Evolutionary conservation across 202 grass and related monocot species (phyloP).

Genomic region (Zoysia matrella): DNA sequence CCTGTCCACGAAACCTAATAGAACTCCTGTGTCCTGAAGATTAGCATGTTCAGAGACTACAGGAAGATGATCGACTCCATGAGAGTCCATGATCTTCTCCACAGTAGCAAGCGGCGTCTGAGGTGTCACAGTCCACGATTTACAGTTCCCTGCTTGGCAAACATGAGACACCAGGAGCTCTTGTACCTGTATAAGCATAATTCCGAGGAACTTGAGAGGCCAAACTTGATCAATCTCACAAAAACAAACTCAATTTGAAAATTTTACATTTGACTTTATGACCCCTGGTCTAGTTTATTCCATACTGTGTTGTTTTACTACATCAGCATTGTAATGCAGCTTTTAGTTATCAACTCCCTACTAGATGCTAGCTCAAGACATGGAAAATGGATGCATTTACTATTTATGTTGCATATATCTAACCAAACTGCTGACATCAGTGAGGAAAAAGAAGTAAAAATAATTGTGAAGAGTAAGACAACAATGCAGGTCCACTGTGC

Average conservation of each 20-base stretch:
- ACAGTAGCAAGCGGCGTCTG: slow-evolving; percentile 57
- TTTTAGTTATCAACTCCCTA: slow-evolving; percentile 10
- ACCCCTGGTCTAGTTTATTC: neutral
- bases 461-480: slow-evolving; percentile 27
- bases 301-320: neutral
- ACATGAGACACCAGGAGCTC: slow-evolving; percentile 61
- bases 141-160: slow-evolving; percentile 54
- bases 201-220: neutral
- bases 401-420: neutral
- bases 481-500: neutral
- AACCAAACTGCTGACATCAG: slow-evolving; percentile 1
- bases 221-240: neutral
- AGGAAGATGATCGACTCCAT: slow-evolving; percentile 62
- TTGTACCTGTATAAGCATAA: slow-evolving; percentile 16
- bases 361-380: slow-evolving; percentile 6
- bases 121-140: slow-evolving; percentile 59
- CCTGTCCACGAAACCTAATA: slow-evolving; percentile 75
- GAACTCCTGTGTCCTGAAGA: slow-evolving; percentile 18
- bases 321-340: neutral
- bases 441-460: slow-evolving; percentile 6
- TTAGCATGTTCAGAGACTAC: slow-evolving; percentile 63
- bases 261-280: neutral
- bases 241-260: neutral
- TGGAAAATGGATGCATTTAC: slow-evolving; percentile 17
- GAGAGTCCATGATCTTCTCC: slow-evolving; percentile 80